Base-by-base conservation (phyloP, 441 rosid genomes). In the Oxalis stricta region DNA sequence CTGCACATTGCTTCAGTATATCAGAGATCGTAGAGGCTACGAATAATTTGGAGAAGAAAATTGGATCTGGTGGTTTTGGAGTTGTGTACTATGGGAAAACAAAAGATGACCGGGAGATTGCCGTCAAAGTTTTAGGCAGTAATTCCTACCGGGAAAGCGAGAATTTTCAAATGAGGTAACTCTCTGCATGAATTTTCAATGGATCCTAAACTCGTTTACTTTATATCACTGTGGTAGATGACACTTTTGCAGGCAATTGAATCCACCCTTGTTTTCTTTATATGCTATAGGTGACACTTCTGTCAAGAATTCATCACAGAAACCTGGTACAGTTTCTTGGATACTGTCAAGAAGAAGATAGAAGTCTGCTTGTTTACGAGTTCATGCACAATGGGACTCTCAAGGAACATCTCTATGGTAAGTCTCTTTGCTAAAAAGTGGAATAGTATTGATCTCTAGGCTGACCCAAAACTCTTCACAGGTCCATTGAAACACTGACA, bases 1-100 rank as follows among this genome's bases (percentile, higher is more conserved):
- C 75, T 34, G 93, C 95, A 14, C 79, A 79, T 60, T 91, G 91
- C 72, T 91, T 91, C 64, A 54, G 77, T 40, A 53, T 67, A 14
- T 16, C 68, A 21, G 96, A 91, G 65, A 81, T 91, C 4, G 76
- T 78, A 63, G 88, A 73, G 33, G 91, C 95, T 39, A 91, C 99
- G 1, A 75, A 50, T n/a, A 67, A 54, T 9, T 63, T 86, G 8
- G 96, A 81, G 75, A 79, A 66, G 75, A 91, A 79, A 68, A 77
- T 91, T 26, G 99, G 96, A 19, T 83, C 99, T 0, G 96, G 99
- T 48, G 99, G 96, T 54, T 91, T 86, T 63, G 99, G 99, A 47
- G 75, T 79, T 8, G 99, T 91, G 10, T 83, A 62, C 65, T 81
- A 91, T 15, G 99, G 99, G 55, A 72, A 63, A 73, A 34, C 79